Evolutionary conservation across 2,329 filamentous ascomycete genomes (phyloP).

Genomic region (Cryphonectria carpinicola): DNA sequence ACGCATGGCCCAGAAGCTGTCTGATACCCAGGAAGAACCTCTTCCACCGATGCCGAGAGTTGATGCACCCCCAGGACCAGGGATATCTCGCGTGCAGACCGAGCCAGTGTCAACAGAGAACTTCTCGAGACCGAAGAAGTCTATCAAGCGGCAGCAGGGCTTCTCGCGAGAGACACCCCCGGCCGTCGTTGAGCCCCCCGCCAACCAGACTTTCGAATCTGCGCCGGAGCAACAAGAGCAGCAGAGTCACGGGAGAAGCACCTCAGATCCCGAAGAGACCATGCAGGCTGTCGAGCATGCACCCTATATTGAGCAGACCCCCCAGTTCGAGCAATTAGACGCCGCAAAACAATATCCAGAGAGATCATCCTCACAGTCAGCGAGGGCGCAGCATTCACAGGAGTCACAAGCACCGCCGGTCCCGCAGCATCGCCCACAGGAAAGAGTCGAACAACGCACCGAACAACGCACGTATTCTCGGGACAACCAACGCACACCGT

Average conservation of each 20-base stretch:
- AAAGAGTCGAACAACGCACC: conserved; percentile 34
- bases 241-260: conserved; percentile 39
- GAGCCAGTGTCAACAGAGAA: conserved; percentile 67
- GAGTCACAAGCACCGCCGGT: conserved; percentile 37
- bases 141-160: conserved; percentile 53
- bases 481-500: conserved; percentile 37
- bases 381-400: conserved; percentile 45
- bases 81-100: conserved; percentile 67
- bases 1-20: conserved; percentile 64
- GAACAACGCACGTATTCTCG: conserved; percentile 38
- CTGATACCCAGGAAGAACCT: conserved; percentile 63
- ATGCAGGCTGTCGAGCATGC: conserved; percentile 71
- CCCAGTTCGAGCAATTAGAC: conserved; percentile 44
- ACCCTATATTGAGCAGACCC: conserved; percentile 61
- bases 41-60: conserved; percentile 42
- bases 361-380: conserved; percentile 58
- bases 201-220: conserved; percentile 14
- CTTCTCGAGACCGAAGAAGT: conserved; percentile 62
- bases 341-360: conserved; percentile 51
- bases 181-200: conserved; percentile 25
- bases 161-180: conserved; percentile 49
- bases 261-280: conserved; percentile 44
- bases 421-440: conserved; percentile 29
- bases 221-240: conserved; percentile 12
- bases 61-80: conserved; percentile 54